A percentile compares a stretch with the other conserved stretches of the same genome.
Evolutionary conservation across 768 basidiomycete species (phyloP).

Genomic region (Lentinula boryana): DNA sequence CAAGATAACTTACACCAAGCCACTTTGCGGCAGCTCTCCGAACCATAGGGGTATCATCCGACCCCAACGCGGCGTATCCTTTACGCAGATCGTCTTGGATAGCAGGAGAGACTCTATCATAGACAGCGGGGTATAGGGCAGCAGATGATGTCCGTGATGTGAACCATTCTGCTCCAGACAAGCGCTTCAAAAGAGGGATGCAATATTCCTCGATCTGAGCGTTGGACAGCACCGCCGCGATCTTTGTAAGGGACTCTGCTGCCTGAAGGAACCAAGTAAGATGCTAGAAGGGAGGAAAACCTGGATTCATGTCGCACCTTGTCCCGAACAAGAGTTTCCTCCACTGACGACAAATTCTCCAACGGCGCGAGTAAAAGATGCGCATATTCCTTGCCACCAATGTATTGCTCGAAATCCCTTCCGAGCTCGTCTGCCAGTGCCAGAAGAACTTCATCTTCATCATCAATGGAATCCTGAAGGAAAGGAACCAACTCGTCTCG

Average conservation of each 20-base stretch:
- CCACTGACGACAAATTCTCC: conserved; percentile 93
- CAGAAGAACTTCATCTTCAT: conserved; percentile 96
- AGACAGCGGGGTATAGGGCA: conserved; percentile 88
- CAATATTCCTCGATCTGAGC: conserved; percentile 84
- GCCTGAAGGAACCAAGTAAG: conserved; percentile 49
- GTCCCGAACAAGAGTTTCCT: conserved; percentile 96
- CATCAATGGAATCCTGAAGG: conserved; percentile 97
- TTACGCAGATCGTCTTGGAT: conserved; percentile 87
- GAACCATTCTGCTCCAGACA: conserved; percentile 97
- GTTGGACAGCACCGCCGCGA: conserved; percentile 71
- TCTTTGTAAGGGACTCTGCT: conserved; percentile 90
- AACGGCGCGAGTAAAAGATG: conserved; percentile 87
- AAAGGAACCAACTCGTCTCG: conserved; percentile 95
- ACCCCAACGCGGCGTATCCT: conserved; percentile 73
- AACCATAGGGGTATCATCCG: conserved; percentile 99
- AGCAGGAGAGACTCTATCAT: conserved; percentile 65
- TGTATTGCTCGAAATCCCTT: conserved; percentile 86
- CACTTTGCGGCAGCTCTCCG: conserved; percentile 93
- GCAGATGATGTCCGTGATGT: conserved; percentile 95
- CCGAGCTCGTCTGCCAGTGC: conserved; percentile 96
- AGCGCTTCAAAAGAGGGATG: conserved; percentile 84
- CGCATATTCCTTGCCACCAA: conserved; percentile 84
- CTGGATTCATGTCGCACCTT: conserved; percentile 54
- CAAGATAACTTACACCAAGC: conserved; percentile 70
- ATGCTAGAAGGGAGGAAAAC: not conserved